Conservation (phyloP, 805 yeast genomes). For the Yarrowia porcina region DNA sequence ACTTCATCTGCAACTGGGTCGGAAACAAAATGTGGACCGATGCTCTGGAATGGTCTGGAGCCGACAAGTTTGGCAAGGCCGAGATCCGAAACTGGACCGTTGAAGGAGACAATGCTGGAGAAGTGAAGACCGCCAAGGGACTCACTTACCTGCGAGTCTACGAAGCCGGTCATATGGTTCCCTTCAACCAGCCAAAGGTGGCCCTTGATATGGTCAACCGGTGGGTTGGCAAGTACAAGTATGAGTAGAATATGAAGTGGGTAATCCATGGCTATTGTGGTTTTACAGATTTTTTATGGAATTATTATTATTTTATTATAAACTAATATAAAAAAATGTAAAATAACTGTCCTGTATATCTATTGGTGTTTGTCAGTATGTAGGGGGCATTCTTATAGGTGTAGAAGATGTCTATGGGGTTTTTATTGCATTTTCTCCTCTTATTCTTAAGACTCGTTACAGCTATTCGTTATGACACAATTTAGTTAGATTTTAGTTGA, state of each 20-base stretch:
- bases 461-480: too few relatives aligned
- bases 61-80: slow-evolving; percentile 50
- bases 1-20: slow-evolving; percentile 94
- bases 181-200: slow-evolving; percentile 78
- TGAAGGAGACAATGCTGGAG: slow-evolving; percentile 55
- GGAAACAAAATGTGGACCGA: slow-evolving; percentile 89
- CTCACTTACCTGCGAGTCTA: slow-evolving; percentile 80
- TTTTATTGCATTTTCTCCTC: too few relatives aligned
- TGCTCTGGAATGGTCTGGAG: slow-evolving; percentile 63
- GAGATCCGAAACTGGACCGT: slow-evolving; percentile 39
- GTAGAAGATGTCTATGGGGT: too few relatives aligned
- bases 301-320: too few relatives aligned
- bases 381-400: too few relatives aligned
- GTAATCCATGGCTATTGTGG: too few relatives aligned
- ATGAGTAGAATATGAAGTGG: not conserved
- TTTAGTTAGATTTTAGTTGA: too few relatives aligned
- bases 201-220: slow-evolving; percentile 78
- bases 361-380: too few relatives aligned
- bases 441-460: too few relatives aligned
- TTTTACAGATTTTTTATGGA: too few relatives aligned
- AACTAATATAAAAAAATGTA: too few relatives aligned
- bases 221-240: slow-evolving; percentile 52
- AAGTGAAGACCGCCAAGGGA: slow-evolving; percentile 65
- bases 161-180: slow-evolving; percentile 97
- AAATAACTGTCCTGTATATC: too few relatives aligned